Conservation (phyloP, 345 rosid genomes). For the Eucalyptus camaldulensis region DNA sequence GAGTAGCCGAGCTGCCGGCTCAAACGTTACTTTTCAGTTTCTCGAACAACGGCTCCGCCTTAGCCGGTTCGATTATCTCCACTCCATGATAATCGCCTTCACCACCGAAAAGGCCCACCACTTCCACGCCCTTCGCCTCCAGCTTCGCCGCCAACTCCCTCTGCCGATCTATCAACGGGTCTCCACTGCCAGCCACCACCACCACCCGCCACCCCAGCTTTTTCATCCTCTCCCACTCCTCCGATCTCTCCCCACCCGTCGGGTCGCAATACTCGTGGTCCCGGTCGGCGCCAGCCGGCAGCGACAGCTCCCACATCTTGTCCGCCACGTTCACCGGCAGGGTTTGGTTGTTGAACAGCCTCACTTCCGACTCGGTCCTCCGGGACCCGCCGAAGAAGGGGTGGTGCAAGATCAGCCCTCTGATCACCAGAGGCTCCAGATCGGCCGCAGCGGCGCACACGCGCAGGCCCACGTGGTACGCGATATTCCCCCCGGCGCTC, state of each 20-base stretch:
- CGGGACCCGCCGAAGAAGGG: constrained; percentile 23
- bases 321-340: constrained; percentile 12
- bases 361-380: constrained; percentile 13
- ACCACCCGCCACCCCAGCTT: constrained; percentile 1
- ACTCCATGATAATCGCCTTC: not conserved
- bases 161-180: constrained; percentile 14
- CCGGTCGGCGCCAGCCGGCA: constrained; percentile 23
- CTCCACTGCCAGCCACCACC: constrained; percentile 6
- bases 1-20: not conserved
- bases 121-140: constrained; percentile 6
- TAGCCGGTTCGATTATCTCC: not conserved
- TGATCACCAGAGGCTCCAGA: constrained; percentile 5
- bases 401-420: constrained; percentile 17
- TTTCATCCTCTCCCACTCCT: not conserved
- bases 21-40: not conserved
- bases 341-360: not conserved
- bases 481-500: constrained; percentile 3
- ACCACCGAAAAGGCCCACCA: not conserved
- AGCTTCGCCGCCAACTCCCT: constrained; percentile 9
- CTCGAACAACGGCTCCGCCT: not conserved
- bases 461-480: not conserved
- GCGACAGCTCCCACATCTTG: constrained; percentile 18
- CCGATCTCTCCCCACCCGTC: not conserved
- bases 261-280: constrained; percentile 35
- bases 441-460: not conserved